phyloP scores from a whole-genome alignment of 2,329 filamentous ascomycete genomes.

The Aspergillus sp. region DNA sequence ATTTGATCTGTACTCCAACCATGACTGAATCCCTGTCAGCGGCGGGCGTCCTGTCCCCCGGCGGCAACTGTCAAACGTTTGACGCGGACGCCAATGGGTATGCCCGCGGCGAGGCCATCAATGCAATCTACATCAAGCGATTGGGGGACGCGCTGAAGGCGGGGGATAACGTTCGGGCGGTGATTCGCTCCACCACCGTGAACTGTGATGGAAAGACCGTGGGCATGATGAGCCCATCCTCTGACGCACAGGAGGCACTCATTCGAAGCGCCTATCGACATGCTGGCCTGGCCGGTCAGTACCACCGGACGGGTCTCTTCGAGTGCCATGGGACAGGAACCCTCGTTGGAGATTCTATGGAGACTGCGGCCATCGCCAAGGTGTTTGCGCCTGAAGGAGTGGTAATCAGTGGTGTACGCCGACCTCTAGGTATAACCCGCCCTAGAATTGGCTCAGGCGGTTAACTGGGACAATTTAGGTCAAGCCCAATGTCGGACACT shows the following conservation, averaged over 20 bases:
- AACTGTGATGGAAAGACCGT: conserved; percentile 31
- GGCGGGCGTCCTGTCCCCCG: conserved; percentile 39
- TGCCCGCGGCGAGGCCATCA: conserved; percentile 37
- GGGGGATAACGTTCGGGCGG: conserved; percentile 33
- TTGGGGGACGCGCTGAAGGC: conserved; percentile 33
- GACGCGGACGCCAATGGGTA: conserved; percentile 35
- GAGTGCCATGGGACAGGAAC: conserved; percentile 21
- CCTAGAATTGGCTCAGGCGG: not conserved
- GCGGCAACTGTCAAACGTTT: conserved; percentile 31
- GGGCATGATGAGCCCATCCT: not conserved
- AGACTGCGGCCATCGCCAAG: conserved; percentile 14
- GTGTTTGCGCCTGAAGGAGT: conserved; percentile 6
- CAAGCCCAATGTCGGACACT: conserved; percentile 28
- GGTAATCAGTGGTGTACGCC: conserved; percentile 16
- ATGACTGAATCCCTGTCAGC: conserved; percentile 32
- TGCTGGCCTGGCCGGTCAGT: conserved; percentile 1
- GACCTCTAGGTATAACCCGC: too few species aligned
- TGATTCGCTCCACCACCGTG: conserved; percentile 26
- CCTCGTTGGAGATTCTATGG: conserved; percentile 15
- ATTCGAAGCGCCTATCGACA: conserved; percentile 8
- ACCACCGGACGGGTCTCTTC: not conserved
- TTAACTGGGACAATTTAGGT: conserved; percentile 1
- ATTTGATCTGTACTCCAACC: conserved; percentile 36
- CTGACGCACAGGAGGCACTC: conserved; percentile 5
- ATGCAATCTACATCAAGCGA: conserved; percentile 34